These are phyloP conservation scores for Penstemon davidsonii DNA, from an alignment of 257 asterid species.

Conservation along the genomic window DNA sequence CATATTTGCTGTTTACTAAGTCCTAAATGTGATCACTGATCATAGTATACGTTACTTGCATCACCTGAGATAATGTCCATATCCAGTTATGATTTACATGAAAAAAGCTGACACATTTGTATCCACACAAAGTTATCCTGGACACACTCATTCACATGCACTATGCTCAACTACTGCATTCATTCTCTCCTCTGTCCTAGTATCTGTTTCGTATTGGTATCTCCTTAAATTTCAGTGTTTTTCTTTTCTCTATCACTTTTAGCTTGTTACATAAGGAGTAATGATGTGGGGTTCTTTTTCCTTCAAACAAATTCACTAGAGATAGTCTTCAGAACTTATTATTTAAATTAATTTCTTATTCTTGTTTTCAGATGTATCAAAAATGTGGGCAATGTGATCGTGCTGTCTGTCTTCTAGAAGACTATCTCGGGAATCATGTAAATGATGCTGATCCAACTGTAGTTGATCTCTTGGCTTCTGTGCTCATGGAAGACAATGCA, in stretches of 20 bases:
- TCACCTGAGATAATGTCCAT: constrained; percentile 4
- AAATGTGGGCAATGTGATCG: constrained; percentile 64
- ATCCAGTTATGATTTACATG: constrained; percentile 4
- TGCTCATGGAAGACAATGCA: constrained; percentile 56
- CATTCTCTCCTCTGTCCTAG: too few relatives aligned
- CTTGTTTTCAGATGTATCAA: constrained; percentile 46
- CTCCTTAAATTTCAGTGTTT: constrained; percentile 4
- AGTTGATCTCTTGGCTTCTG: constrained; percentile 59
- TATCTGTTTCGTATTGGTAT: background rate
- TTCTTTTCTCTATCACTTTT: background rate
- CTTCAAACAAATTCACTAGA: too few relatives aligned
- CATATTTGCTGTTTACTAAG: background rate
- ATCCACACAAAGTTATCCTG: background rate
- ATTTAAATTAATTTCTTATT: constrained; percentile 16
- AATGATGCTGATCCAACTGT: constrained; percentile 45
- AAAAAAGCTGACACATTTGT: constrained; percentile 4
- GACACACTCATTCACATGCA: constrained; percentile 22
- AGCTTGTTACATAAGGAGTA: background rate
- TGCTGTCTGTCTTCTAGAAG: constrained; percentile 64
- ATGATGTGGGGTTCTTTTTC: too few relatives aligned
- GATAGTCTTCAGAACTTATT: background rate
- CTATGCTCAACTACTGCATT: constrained; percentile 12
- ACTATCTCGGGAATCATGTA: constrained; percentile 44
- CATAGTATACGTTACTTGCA: background rate
- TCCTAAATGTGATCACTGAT: background rate